These are phyloP conservation scores for Mycena polygramma DNA, from an alignment of 768 basidiomycete species.

Conservation along the genomic window DNA sequence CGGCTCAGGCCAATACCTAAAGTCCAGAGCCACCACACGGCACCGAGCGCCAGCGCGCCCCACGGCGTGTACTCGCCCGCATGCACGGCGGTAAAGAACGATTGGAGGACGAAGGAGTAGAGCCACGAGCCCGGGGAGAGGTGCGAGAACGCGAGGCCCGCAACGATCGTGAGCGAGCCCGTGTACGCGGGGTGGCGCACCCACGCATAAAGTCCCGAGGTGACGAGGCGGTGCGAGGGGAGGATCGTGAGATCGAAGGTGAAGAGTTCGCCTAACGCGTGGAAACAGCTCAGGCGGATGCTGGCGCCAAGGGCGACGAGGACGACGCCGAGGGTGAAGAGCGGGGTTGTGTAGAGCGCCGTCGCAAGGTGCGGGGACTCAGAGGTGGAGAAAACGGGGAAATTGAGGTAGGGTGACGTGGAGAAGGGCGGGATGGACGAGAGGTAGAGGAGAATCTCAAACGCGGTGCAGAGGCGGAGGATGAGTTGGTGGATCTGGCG, in stretches of 20 bases:
- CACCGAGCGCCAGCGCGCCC: conserved; percentile 47
- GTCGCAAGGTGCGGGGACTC: conserved; percentile 42
- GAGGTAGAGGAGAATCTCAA: conserved; percentile 64
- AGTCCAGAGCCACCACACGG: conserved; percentile 65
- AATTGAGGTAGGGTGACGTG: conserved; percentile 48
- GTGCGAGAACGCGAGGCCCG: conserved; percentile 61
- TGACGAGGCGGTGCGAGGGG: conserved; percentile 64
- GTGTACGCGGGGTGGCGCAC: conserved; percentile 71
- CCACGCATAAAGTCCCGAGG: conserved; percentile 61
- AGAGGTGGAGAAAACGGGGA: no score
- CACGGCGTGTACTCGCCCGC: conserved; percentile 50
- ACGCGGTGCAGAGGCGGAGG: conserved; percentile 62
- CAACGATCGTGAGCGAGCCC: conserved; percentile 63
- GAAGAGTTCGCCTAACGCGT: conserved; percentile 65
- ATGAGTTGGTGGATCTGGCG: conserved; percentile 62
- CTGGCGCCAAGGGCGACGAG: conserved; percentile 58
- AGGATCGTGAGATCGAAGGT: conserved; percentile 72
- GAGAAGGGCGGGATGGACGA: conserved; percentile 45
- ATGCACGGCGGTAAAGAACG: conserved; percentile 44
- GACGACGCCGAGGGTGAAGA: conserved; percentile 61
- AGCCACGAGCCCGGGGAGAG: conserved; percentile 62
- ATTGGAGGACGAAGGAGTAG: conserved; percentile 13
- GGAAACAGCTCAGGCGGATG: conserved; percentile 61
- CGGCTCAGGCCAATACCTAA: conserved; percentile 62
- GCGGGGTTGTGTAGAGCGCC: conserved; percentile 50